Percentiles rank a stretch among this genome's conserved stretches.
phyloP scores from a whole-genome alignment of 164 flowering plant species.

The Dillenia suffruticosa region DNA sequence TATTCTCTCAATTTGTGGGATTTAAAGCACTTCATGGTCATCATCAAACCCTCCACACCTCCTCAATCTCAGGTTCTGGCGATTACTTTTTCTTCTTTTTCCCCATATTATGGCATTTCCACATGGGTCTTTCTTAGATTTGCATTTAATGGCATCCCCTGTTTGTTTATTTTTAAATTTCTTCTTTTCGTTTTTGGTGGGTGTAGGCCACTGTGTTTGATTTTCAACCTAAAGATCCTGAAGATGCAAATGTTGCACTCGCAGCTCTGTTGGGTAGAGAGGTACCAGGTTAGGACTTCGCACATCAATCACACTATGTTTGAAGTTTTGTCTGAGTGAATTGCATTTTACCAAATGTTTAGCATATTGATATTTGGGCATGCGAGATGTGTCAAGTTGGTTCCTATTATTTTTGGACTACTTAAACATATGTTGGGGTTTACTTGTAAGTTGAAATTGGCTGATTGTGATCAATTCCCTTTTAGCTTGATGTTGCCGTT shows the following conservation, averaged over 20 bases:
- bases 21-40: slow-evolving; percentile 78
- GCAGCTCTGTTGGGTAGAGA: slow-evolving; percentile 58
- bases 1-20: slow-evolving; percentile 61
- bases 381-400: too few relatives aligned
- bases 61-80: slow-evolving; percentile 28
- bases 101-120: background rate
- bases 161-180: background rate
- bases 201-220: slow-evolving; percentile 60
- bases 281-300: slow-evolving; percentile 44
- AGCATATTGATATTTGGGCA: too few relatives aligned
- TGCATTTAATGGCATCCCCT: background rate
- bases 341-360: too few relatives aligned
- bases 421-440: too few relatives aligned
- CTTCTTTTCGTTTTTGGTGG: background rate
- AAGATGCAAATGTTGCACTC: slow-evolving; percentile 51
- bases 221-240: slow-evolving; percentile 89
- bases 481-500: too few relatives aligned
- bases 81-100: background rate
- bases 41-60: slow-evolving; percentile 44
- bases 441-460: too few relatives aligned
- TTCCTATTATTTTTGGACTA: too few relatives aligned
- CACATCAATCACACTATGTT: too few relatives aligned
- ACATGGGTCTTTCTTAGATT: background rate
- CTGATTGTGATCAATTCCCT: too few relatives aligned
- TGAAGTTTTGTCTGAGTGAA: too few relatives aligned